Base-by-base conservation (phyloP, 2,329 filamentous ascomycete genomes). In the Exophiala mesophila region DNA sequence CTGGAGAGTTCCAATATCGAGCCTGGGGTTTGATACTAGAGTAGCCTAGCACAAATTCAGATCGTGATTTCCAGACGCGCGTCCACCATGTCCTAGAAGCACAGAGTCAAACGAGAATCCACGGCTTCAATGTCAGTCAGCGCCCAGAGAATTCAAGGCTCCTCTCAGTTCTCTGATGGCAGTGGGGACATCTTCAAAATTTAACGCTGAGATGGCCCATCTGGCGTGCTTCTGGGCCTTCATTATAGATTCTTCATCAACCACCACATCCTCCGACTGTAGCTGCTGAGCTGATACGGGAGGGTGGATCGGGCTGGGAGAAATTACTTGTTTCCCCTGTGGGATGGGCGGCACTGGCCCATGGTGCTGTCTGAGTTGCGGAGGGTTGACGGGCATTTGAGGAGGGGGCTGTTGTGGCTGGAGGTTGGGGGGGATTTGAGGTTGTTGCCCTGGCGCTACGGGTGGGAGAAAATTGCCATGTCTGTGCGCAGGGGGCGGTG, bases 201-300 rank as follows among this genome's bases (percentile, higher is more conserved):
- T 95, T 35, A 98, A 68, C 0, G 92, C 92, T 8, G 89, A 96
- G 30, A 97, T 94, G 0, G 92, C 92, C 87, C 88, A 98, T 57
- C 88, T 88, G 2, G 90, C 89, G 67, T 97, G 92, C 62, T 97
- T 98, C 63, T 95, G 88, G 3, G 92, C 90, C 55, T 82, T 77
- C 24, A 78, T 70, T 24, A 96, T 83, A 0, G 83, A 73, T 45
- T 88, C 83, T 50, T 95, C 87, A 8, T 83, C 74, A 4, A 71
- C 56, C 24, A 46, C 47, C 12, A 36, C 40, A 5, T 55, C 46
- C 31, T 51, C 44, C 20, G 57, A 52, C n/a, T 55, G 43, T 18
- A 52, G 38, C 16, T 49, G 18, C 13, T 54, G 56, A 13, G 32
- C 13, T 13, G 37, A 30, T 7, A 12, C 12, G 5, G 36, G 36